phyloP scores from a whole-genome alignment of 2,329 filamentous ascomycete genomes.

The Fusarium albidum region DNA sequence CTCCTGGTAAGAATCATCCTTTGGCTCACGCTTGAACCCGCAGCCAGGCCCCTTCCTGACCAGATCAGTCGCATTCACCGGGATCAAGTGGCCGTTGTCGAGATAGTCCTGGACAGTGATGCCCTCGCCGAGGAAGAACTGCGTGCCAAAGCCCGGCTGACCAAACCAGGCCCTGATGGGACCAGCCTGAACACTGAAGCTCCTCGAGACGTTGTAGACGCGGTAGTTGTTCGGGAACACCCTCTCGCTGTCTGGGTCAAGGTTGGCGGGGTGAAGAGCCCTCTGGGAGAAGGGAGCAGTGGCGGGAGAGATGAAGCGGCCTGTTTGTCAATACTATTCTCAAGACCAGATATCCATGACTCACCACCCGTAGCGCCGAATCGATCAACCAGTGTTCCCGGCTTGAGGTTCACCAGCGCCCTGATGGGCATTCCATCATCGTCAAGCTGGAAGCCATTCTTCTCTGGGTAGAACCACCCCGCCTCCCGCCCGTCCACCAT shows the following conservation, averaged over 20 bases:
- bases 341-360: neutral
- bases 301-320: neutral
- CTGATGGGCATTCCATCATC: neutral
- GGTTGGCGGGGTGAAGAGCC: neutral
- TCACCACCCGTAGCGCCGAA: neutral
- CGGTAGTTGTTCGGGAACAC: neutral
- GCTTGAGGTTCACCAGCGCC: neutral
- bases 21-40: neutral
- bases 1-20: neutral
- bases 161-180: constrained; percentile 2
- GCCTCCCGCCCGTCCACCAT: neutral
- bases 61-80: neutral
- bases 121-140: constrained; percentile 1
- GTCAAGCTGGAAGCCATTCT: neutral
- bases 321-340: neutral
- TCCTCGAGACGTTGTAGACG: neutral
- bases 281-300: neutral
- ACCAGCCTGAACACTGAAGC: neutral
- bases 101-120: neutral
- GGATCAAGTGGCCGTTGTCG: neutral
- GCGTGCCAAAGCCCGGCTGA: neutral
- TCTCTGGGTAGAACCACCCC: neutral
- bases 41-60: neutral
- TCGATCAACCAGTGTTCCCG: neutral
- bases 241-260: neutral